Base-by-base conservation (phyloP, 257 asterid genomes). In the Forsythia viridissima region DNA sequence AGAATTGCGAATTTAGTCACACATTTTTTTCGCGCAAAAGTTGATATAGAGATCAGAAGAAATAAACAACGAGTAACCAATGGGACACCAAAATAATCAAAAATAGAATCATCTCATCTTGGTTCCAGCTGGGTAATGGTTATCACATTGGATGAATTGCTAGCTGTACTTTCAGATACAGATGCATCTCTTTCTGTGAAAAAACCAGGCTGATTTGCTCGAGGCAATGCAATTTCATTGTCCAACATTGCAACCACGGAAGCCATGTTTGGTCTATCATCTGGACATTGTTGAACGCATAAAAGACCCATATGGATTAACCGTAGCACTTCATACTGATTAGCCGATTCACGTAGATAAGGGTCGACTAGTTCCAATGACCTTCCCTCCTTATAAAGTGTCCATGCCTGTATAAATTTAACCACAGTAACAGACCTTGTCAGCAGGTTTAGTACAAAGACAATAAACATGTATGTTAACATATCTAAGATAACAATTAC, bases 181-280 rank as follows among this genome's bases (percentile, higher is more conserved):
- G 30, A 61, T 40, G 24, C 2, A 66, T 40, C 42, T 70, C 75
- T 52, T 38, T 38, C 75, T 8, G 39, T 13, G n/a, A 71, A 79
- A 12, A 71, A 79, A 41, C 77, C 77, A 37, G 81, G 81, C 15
- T n/a, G 70, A 42, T 72, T 72, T 11, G 82, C 77, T 3, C 30
- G 43, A 20, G 77, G 73, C n/a, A 79, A 41, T 3, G 13, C 44
- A 3, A 37, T 67, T 41, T 66, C 80, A 43, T 68, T 76, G 9
- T 44, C 65, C 13, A 76, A 8, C 74, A 76, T 66, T 9, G 21
- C 43, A 44, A 76, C 20, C 3, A 20, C 66, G 0, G 43, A 6
- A 24, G 80, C n/a, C 80, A 76, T 76, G 69, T 36, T 65, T 15
- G 80, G 80, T 38, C 80, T 68, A 42, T 66, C 74, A 8, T 8